A percentile compares a stretch with the other conserved stretches of the same genome.
Conservation (phyloP, 2,329 filamentous ascomycete genomes). For the Paecilomyces sp. region DNA sequence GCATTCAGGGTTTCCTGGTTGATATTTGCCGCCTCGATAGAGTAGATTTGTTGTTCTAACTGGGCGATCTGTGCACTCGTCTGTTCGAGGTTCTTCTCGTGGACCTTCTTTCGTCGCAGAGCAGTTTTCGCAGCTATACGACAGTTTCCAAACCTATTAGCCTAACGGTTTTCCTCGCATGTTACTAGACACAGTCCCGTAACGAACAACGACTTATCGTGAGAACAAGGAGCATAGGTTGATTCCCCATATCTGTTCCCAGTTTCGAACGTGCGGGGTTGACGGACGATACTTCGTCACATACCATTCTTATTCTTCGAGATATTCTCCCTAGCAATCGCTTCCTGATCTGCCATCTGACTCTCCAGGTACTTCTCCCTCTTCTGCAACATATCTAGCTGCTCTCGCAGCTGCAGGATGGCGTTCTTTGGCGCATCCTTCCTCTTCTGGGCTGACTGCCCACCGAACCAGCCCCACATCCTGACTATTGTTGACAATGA, state of each 20-base stretch:
- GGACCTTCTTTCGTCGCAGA: conserved; percentile 86
- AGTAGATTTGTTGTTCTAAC: conserved; percentile 89
- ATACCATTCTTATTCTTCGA: conserved; percentile 84
- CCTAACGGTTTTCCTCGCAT: not conserved
- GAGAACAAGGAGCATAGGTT: not conserved
- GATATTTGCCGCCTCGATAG: conserved; percentile 97
- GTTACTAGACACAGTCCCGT: not conserved
- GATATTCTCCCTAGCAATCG: conserved; percentile 80
- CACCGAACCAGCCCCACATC: conserved; percentile 89
- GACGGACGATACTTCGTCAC: conserved; percentile 22
- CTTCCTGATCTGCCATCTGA: conserved; percentile 90
- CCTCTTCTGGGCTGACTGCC: conserved; percentile 70
- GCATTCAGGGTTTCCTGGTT: conserved; percentile 92
- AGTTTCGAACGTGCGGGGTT: not conserved
- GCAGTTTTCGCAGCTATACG: conserved; percentile 76
- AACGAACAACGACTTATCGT: not conserved
- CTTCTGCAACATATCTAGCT: conserved; percentile 97
- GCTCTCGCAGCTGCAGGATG: conserved; percentile 77
- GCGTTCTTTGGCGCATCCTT: conserved; percentile 96
- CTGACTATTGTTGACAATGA: conserved; percentile 11
- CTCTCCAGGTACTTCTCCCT: conserved; percentile 83
- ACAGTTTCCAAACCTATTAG: not conserved
- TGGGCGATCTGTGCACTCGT: conserved; percentile 84
- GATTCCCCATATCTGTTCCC: not conserved
- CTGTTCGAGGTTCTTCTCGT: conserved; percentile 86